Evolutionary conservation across 768 basidiomycete species (phyloP).

Genomic region (Pleurotus djamor): DNA sequence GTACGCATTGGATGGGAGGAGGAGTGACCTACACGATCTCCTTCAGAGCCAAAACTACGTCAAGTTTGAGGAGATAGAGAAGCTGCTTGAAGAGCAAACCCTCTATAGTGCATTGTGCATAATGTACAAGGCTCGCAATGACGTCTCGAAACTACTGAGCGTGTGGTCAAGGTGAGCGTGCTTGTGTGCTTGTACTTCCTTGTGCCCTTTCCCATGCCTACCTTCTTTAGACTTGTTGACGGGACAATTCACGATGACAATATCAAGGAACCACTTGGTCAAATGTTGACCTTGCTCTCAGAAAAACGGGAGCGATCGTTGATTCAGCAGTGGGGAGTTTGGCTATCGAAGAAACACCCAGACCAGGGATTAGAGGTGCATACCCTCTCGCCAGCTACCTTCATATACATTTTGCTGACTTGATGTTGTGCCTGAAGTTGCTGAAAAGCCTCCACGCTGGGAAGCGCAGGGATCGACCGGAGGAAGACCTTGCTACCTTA

Average conservation of each 20-base stretch:
- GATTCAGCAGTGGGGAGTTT: constrained; percentile 75
- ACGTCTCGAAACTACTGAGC: constrained; percentile 63
- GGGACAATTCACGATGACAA: constrained; percentile 63
- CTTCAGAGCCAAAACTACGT: constrained; percentile 54
- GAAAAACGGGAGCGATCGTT: constrained; percentile 58
- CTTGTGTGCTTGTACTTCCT: background rate
- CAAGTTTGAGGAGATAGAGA: constrained; percentile 61
- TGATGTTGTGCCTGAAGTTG: constrained; percentile 38
- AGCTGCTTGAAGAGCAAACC: constrained; percentile 43
- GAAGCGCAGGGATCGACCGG: constrained; percentile 55
- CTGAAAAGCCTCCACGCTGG: constrained; percentile 52
- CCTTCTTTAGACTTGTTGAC: constrained; percentile 52
- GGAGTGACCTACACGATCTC: constrained; percentile 58
- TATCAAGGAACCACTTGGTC: constrained; percentile 59
- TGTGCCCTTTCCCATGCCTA: background rate
- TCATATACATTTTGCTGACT: background rate
- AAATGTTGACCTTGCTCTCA: constrained; percentile 56
- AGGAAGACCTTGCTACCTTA: constrained; percentile 60
- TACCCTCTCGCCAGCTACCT: background rate
- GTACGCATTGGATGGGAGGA: constrained; percentile 59
- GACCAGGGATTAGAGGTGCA: constrained; percentile 71
- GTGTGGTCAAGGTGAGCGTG: constrained; percentile 62
- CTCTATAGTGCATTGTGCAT: constrained; percentile 62
- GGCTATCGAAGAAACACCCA: constrained; percentile 71
- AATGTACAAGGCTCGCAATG: constrained; percentile 54